Conservation (phyloP, 2,329 filamentous ascomycete genomes). For the Nemania serpens region DNA sequence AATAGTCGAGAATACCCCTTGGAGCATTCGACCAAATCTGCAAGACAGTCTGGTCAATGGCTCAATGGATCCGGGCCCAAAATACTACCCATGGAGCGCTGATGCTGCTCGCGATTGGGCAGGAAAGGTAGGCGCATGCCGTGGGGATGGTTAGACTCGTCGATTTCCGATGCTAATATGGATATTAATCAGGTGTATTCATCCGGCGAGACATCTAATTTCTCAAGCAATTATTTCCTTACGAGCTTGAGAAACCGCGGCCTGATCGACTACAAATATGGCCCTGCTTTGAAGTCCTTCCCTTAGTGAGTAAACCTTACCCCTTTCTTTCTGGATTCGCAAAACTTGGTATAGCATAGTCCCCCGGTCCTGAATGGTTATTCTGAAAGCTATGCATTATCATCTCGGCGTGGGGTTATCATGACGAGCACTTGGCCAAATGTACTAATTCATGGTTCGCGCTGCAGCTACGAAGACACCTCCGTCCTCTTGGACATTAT, state of each 20-base stretch:
- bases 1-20: constrained; percentile 41
- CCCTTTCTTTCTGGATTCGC: too few species aligned
- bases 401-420: too few species aligned
- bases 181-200: constrained; percentile 9
- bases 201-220: constrained; percentile 18
- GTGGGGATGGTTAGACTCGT: background rate
- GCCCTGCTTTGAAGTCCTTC: constrained; percentile 47
- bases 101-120: constrained; percentile 38
- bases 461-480: constrained; percentile 46
- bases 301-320: constrained; percentile 39
- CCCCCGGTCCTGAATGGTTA: too few species aligned
- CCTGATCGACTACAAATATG: constrained; percentile 44
- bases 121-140: constrained; percentile 2
- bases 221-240: constrained; percentile 18
- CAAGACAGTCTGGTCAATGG: constrained; percentile 36
- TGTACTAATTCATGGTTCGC: constrained; percentile 5
- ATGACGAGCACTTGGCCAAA: too few species aligned
- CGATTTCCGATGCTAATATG: background rate
- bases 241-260: constrained; percentile 41
- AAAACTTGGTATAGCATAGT: too few species aligned
- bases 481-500: constrained; percentile 43
- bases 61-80: constrained; percentile 35
- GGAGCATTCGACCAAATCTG: constrained; percentile 38
- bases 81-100: constrained; percentile 42
- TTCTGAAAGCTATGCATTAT: too few species aligned